Conservation (phyloP, 1,284 basidiomycete species). For the Apiotrichum sp. region DNA sequence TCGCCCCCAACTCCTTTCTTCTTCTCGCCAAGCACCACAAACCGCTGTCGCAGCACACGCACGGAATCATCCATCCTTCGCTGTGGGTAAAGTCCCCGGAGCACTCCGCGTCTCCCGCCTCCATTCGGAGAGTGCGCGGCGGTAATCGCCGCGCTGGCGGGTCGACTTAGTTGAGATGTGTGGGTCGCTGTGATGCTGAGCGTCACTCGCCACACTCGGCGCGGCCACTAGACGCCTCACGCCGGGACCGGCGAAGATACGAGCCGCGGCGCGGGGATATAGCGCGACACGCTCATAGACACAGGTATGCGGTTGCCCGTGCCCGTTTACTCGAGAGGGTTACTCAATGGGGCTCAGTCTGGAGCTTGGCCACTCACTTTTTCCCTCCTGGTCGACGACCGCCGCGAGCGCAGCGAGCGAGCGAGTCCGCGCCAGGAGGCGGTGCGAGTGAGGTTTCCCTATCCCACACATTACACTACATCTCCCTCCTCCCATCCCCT, state of each 20-base stretch:
- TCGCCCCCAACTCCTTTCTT: neutral
- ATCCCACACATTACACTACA: constrained; percentile 4
- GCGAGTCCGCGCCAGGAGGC: constrained; percentile 3
- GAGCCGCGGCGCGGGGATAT: constrained; percentile 23
- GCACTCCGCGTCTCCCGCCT: constrained; percentile 14
- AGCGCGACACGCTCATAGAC: constrained; percentile 29
- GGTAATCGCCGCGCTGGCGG: constrained; percentile 3
- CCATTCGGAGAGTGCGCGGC: constrained; percentile 9
- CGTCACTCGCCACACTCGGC: neutral
- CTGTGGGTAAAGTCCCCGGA: constrained; percentile 48
- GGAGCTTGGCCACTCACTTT: constrained; percentile 32
- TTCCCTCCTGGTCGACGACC: constrained; percentile 9
- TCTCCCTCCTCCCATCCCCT: neutral
- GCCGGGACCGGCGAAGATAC: constrained; percentile 37
- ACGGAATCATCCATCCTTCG: constrained; percentile 21
- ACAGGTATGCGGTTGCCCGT: constrained; percentile 46
- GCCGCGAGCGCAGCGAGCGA: no score
- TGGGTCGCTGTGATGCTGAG: neutral
- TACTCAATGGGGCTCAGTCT: constrained; percentile 48
- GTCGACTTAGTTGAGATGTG: no score
- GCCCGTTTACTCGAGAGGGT: constrained; percentile 19
- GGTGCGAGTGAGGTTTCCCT: no score
- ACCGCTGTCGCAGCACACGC: constrained; percentile 44
- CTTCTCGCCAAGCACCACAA: constrained; percentile 29
- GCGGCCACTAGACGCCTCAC: neutral